Conservation (phyloP, 2,329 filamentous ascomycete genomes). For the Penicillium concentricum region DNA sequence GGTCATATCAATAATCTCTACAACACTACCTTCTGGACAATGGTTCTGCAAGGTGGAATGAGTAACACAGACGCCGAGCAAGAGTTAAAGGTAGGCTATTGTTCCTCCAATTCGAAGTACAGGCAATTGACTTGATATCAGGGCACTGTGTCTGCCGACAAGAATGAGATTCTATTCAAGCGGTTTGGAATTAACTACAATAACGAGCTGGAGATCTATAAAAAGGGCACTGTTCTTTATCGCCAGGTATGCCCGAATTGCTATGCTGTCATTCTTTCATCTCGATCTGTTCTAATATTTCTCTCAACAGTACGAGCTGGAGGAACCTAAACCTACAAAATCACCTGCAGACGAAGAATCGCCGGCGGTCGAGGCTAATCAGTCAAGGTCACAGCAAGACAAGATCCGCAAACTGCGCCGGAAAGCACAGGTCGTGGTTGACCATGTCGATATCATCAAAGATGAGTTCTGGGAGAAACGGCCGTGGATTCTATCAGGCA, state of each 20-base stretch:
- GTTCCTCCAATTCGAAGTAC: not conserved
- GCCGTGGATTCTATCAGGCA: constrained; percentile 79
- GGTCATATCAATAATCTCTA: constrained; percentile 98
- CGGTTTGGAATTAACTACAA: constrained; percentile 95
- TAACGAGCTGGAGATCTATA: constrained; percentile 87
- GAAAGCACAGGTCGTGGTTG: constrained; percentile 77
- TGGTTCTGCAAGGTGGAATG: constrained; percentile 76
- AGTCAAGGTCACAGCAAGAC: constrained; percentile 78
- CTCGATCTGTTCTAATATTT: not conserved
- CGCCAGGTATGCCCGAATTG: constrained; percentile 60
- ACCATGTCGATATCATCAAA: constrained; percentile 91
- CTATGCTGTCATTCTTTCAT: not conserved
- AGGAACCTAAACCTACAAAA: constrained; percentile 51
- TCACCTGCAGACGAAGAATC: constrained; percentile 17
- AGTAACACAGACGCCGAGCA: constrained; percentile 76
- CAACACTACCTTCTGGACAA: constrained; percentile 93
- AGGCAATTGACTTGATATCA: constrained; percentile 35
- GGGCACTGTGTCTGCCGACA: constrained; percentile 82
- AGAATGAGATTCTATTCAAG: constrained; percentile 93
- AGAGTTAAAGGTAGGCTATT: constrained; percentile 62
- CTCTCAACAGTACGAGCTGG: constrained; percentile 63
- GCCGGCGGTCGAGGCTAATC: constrained; percentile 43
- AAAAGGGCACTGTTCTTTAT: constrained; percentile 88
- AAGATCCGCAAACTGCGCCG: constrained; percentile 76
- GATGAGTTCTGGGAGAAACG: constrained; percentile 89